Percentiles rank a stretch among this genome's conserved stretches.
Evolutionary conservation across 352 stramenopile species (phyloP).

Genomic region (Globisporangium perplexum): DNA sequence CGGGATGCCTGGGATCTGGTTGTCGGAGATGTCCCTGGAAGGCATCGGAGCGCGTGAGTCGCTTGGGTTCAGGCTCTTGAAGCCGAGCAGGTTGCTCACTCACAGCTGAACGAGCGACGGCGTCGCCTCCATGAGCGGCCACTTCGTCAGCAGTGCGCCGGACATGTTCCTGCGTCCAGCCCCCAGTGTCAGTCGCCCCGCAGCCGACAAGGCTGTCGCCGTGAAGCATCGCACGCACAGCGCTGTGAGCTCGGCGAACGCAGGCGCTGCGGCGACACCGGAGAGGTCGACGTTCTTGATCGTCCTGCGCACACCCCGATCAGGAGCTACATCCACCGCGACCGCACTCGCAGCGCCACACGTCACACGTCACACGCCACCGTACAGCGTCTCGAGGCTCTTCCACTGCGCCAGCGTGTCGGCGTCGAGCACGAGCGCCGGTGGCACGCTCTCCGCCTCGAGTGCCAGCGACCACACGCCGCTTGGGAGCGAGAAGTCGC

Average conservation of each 20-base stretch:
- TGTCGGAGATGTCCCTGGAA: conserved; percentile 10
- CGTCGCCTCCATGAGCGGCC: conserved; percentile 10
- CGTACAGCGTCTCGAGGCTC: conserved; percentile 12
- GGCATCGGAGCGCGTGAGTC: not conserved
- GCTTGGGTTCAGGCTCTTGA: not conserved
- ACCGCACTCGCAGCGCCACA: not conserved
- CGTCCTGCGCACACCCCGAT: not conserved
- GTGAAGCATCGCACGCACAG: not conserved
- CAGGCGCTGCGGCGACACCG: not conserved
- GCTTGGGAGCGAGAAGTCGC: conserved; percentile 1
- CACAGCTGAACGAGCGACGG: conserved; percentile 11
- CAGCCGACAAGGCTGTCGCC: not conserved
- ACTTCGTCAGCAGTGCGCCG: conserved; percentile 4
- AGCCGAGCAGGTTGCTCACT: not conserved
- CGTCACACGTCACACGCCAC: no score
- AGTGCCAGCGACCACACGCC: conserved; percentile 6
- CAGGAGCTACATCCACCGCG: not conserved
- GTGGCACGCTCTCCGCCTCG: not conserved
- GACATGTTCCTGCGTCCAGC: conserved; percentile 9
- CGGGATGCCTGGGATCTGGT: conserved; percentile 3
- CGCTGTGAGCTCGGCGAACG: conserved; percentile 4
- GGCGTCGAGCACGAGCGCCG: conserved; percentile 6
- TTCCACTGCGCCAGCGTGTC: conserved; percentile 2
- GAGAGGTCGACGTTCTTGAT: conserved; percentile 15
- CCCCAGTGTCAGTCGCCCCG: not conserved